Conservation (phyloP, 2,329 filamentous ascomycete species). For the Falciphora oryzae region DNA sequence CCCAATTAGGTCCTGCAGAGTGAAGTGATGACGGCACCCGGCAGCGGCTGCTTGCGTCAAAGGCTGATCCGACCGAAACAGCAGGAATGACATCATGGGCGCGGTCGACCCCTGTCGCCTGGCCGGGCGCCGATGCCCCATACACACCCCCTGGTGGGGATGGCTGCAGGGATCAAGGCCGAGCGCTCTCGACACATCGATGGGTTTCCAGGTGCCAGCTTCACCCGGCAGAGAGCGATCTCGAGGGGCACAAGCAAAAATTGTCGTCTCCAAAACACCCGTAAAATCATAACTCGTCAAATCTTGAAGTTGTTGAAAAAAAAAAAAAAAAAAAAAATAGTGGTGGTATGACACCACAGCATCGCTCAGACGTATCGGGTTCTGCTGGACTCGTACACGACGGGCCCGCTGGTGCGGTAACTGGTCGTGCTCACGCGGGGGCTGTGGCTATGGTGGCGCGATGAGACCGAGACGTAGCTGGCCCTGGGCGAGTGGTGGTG, state of each 20-base stretch:
- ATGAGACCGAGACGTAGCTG: conserved; percentile 24
- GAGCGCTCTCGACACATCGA: not conserved
- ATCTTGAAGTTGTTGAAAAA: not conserved
- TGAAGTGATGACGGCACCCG: not conserved
- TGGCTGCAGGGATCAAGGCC: not conserved
- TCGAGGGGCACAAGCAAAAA: not conserved
- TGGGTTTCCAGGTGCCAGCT: too few species aligned
- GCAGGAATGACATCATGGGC: too few species aligned
- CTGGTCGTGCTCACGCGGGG: conserved; percentile 35
- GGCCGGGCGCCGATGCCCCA: too few species aligned
- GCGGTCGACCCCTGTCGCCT: too few species aligned
- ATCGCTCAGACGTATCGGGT: conserved; percentile 22
- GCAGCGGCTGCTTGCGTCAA: not conserved
- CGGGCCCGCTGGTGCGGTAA: conserved; percentile 26
- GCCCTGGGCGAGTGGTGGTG: conserved; percentile 18
- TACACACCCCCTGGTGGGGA: not conserved
- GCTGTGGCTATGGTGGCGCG: conserved; percentile 30
- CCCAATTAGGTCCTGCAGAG: not conserved
- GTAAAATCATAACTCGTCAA: not conserved
- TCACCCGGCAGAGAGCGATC: too few species aligned
- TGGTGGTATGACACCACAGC: not conserved
- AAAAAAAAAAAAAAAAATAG: not conserved
- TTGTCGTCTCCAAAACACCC: not conserved
- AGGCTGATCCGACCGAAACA: not conserved
- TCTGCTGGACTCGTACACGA: conserved; percentile 36